Evolutionary conservation across 495 filamentous ascomycete species (phyloP).

Genomic region (Mytilinidion resinicola): DNA sequence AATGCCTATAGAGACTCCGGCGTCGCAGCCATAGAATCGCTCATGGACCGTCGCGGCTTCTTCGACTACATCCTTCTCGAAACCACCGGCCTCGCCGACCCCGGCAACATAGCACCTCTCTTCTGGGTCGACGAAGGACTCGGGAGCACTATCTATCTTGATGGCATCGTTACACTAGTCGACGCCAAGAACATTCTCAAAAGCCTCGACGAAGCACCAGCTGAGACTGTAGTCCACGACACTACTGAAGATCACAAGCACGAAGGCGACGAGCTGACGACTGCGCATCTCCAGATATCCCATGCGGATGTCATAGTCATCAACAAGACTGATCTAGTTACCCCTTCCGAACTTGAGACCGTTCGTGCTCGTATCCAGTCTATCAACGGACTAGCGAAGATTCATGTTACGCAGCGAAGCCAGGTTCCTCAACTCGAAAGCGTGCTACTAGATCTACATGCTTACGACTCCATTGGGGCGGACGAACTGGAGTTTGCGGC

Average conservation of each 20-base stretch:
- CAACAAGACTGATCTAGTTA: conserved; percentile 92
- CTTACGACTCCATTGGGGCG: conserved; percentile 73
- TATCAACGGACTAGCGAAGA: conserved; percentile 85
- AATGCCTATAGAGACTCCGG: conserved; percentile 63
- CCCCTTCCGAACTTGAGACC: conserved; percentile 53
- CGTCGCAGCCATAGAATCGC: conserved; percentile 83
- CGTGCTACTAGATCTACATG: conserved; percentile 81
- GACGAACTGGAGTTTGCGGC: conserved; percentile 51
- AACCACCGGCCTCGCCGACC: conserved; percentile 92
- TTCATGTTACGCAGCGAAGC: conserved; percentile 74
- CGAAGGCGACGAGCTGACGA: conserved; percentile 60
- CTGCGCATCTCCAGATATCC: conserved; percentile 91
- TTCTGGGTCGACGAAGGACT: conserved; percentile 98
- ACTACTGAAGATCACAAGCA: conserved; percentile 42
- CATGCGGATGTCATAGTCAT: conserved; percentile 95
- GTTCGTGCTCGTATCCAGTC: conserved; percentile 63
- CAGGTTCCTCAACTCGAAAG: conserved; percentile 76
- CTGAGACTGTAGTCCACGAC: conserved; percentile 33
- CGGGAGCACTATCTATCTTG: conserved; percentile 88
- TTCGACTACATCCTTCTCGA: conserved; percentile 99
- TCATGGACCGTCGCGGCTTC: conserved; percentile 89
- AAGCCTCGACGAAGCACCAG: conserved; percentile 67
- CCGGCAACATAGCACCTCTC: conserved; percentile 87
- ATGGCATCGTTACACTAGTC: conserved; percentile 92
- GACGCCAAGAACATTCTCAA: conserved; percentile 87